Evolutionary conservation across 805 yeast species (phyloP), one percentile per base, ranked within the genome.

Genomic region (Torulaspora gathmanii): DNA sequence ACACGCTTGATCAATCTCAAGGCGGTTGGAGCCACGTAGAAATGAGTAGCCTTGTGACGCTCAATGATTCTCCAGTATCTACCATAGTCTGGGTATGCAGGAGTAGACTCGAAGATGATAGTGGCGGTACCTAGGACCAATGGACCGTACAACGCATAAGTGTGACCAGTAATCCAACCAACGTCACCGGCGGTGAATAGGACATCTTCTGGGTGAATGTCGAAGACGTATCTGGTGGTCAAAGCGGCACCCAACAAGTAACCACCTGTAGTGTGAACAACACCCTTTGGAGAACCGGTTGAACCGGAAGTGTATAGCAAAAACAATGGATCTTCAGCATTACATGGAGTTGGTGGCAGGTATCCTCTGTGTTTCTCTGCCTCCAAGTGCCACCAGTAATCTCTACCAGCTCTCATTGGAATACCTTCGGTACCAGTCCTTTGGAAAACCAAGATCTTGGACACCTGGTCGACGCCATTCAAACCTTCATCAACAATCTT

Each of bases 111-210:
- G 65, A 93, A 93, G 46, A 91, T 86, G 43, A 93, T 85, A 8
- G 96, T 82, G 38, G 98, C 83, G 43, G 90, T 86, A 69, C 98
- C 99, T 27, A 82, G 67, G 25, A 81, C 70, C 56, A 93, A 78
- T 33, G 99, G 99, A 49, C 98, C 98, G 63, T 93, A 93, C 37
- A 91, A 78, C 35, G 88, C 95, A 64, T 91, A 93, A 8, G 97
- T 86, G 69, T 93, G 99, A 56, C 98, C 98, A 13, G 99, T 93
- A 65, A 93, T 93, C 98, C 99, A 93, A 64, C 99, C 98, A 45
- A 93, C 88, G 66, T 93, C 98, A 63, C 98, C 98, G 31, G 98
- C 98, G 33, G 98, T 91, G 74, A 93, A 91, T 50, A 91, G 70
- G 35, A 85, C 75, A 68, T 93, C 98, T 51, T 83, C 85, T 48